Base-by-base conservation (phyloP, 2,329 filamentous ascomycete genomes). In the Ceratocystis cubensis region DNA sequence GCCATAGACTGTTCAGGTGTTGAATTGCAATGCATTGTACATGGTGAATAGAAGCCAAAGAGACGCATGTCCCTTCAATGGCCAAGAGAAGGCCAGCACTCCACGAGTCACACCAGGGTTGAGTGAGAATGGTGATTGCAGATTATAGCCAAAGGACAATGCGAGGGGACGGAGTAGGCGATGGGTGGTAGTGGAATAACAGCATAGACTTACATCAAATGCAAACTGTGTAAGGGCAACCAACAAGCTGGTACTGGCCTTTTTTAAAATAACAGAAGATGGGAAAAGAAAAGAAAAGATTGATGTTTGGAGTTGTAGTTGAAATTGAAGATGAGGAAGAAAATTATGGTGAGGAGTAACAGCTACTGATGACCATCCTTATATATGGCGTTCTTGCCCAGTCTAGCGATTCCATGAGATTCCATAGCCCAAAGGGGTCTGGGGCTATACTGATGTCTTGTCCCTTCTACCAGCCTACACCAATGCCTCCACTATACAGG, bases 381-480 rank as follows among this genome's bases (percentile, higher is more conserved):
- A 67, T 64, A 67, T 67, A 67, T 65, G 33, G 41, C 41, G 64
- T 63, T 57, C 30, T 53, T 57, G 44, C 44, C 30, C 46, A 48
- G 61, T 65, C 63, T 56, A 63, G 46, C 61, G 69, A 70, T 70
- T 70, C 69, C 65, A 70, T 67, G 68, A 67, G 69, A 69, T 70
- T 70, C 69, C 66, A 70, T 70, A 64, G 67, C 61, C 62, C 53
- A 64, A 69, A 61, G 63, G 59, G 63, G 46, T 20, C 59, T 37
- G 44, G 59, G 41, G 41, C 59, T 62, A 30, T 48, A 46, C 41
- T 48, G 41, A 50, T 63, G 37, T 66, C 64, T 61, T 46, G 61
- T 66, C 61, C 67, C 67, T 68, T 62, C 64, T 68, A 41, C 56
- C 66, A 61, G 45, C 33, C 45, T 57, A 59, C 22, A 30, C 37